These are phyloP conservation scores for Gymnopus androsaceus DNA, from an alignment of 1,284 basidiomycete species.

Conservation along the genomic window DNA sequence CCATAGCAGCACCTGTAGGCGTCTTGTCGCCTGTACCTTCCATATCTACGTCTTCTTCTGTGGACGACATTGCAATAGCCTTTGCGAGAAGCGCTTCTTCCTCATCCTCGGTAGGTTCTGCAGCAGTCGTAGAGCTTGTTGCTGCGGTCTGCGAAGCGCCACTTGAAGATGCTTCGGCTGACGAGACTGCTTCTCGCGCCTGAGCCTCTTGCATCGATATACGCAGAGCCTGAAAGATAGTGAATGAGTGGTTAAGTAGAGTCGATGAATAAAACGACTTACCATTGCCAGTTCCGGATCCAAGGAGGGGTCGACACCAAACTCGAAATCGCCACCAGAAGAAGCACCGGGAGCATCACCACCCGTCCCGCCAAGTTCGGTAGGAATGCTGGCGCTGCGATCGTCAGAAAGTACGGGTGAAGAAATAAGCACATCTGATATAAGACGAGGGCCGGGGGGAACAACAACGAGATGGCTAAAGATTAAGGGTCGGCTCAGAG, in stretches of 20 bases:
- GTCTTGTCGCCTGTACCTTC: conserved; percentile 19
- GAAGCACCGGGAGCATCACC: conserved; percentile 45
- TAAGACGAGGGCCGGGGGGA: conserved; percentile 74
- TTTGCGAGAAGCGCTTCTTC: conserved; percentile 68
- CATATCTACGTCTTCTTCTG: conserved; percentile 52
- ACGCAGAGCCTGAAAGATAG: conserved; percentile 77
- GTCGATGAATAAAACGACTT: conserved; percentile 19
- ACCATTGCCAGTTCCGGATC: conserved; percentile 99
- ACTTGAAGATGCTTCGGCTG: conserved; percentile 33
- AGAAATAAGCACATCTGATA: conserved; percentile 83
- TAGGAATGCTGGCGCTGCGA: conserved; percentile 66
- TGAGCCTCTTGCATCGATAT: conserved; percentile 98
- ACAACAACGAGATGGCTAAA: conserved; percentile 82
- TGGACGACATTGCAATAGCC: conserved; percentile 59
- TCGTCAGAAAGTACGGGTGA: conserved; percentile 86
- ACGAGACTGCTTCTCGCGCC: conserved; percentile 77
- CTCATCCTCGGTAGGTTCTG: conserved; percentile 56
- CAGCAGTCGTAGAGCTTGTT: conserved; percentile 37
- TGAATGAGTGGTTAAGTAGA: conserved; percentile 8
- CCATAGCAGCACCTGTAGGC: conserved; percentile 37
- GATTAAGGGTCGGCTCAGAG: conserved; percentile 3
- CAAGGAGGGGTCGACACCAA: conserved; percentile 91
- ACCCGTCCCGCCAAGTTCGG: conserved; percentile 59
- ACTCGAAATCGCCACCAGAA: conserved; percentile 68
- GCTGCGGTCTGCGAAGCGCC: conserved; percentile 33